Conservation (phyloP, 1,139 yeast species). For the Blastobotrys capitulatus region DNA sequence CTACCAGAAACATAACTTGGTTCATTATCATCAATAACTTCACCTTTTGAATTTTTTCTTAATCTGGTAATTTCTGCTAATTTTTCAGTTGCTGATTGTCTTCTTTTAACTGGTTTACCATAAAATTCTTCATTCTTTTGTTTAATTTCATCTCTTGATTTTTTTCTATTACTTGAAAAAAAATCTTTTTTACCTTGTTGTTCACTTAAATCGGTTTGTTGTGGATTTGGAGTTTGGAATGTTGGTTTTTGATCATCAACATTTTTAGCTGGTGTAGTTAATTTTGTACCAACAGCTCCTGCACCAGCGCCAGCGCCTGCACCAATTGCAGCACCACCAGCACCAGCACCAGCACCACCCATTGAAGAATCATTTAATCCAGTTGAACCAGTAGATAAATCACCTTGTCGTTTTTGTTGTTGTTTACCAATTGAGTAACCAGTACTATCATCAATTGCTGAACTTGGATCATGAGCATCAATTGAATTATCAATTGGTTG, state of each 20-base stretch:
- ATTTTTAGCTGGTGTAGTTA: neutral
- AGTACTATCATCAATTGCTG: no score
- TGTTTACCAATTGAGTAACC: no score
- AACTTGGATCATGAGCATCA: no score
- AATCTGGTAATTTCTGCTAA: neutral
- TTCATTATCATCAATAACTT: no score
- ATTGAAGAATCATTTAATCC: neutral
- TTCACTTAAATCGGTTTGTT: no score
- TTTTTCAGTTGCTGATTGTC: constrained; percentile 1
- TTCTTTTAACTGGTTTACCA: neutral
- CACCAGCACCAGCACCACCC: neutral
- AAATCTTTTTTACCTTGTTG: neutral
- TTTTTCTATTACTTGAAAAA: neutral
- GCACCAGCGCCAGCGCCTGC: constrained; percentile 1
- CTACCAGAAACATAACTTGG: no score
- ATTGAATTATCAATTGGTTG: no score
- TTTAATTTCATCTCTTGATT: neutral
- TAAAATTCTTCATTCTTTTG: constrained; percentile 1
- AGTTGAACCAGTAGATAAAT: no score
- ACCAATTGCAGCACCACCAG: neutral
- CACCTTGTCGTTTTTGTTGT: no score
- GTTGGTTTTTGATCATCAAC: neutral
- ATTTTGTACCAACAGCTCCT: no score
- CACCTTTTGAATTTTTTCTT: no score
- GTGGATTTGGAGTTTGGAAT: no score